phyloP scores from a whole-genome alignment of 2,329 filamentous ascomycete species.

The Paecilomyces variotii region DNA sequence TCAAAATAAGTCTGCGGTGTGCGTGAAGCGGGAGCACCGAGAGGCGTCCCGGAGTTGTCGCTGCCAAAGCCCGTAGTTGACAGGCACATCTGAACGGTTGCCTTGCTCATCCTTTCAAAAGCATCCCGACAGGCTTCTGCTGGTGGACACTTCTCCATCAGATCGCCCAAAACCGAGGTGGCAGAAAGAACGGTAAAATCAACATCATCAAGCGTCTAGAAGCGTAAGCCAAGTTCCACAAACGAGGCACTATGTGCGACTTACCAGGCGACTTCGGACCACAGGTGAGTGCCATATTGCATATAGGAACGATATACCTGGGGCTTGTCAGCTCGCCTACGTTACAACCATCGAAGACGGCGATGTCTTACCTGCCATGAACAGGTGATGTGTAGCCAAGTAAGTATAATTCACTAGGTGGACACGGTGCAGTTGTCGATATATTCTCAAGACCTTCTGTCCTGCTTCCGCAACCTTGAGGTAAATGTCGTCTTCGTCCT shows the following conservation, averaged over 20 bases:
- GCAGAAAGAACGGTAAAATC: constrained; percentile 92
- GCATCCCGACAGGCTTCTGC: constrained; percentile 92
- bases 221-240: constrained; percentile 4
- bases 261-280: constrained; percentile 75
- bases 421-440: constrained; percentile 78
- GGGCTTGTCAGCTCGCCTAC: constrained; percentile 8
- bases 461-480: constrained; percentile 92
- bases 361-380: constrained; percentile 70
- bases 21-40: constrained; percentile 8
- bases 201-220: constrained; percentile 79
- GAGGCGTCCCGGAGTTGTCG: constrained; percentile 26
- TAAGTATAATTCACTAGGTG: constrained; percentile 94
- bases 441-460: constrained; percentile 83
- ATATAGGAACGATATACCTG: constrained; percentile 82
- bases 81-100: constrained; percentile 90
- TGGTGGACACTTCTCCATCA: constrained; percentile 90
- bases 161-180: constrained; percentile 82
- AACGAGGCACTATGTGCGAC: constrained; percentile 26
- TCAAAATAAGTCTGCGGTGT: constrained; percentile 7
- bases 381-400: constrained; percentile 88
- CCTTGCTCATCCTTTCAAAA: constrained; percentile 90
- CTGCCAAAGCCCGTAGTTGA: constrained; percentile 72
- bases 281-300: constrained; percentile 93
- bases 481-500: constrained; percentile 84
- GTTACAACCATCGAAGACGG: neutral